Evolutionary conservation across 2,329 filamentous ascomycete species (phyloP).

Genomic region (Hypoxylon sp.): DNA sequence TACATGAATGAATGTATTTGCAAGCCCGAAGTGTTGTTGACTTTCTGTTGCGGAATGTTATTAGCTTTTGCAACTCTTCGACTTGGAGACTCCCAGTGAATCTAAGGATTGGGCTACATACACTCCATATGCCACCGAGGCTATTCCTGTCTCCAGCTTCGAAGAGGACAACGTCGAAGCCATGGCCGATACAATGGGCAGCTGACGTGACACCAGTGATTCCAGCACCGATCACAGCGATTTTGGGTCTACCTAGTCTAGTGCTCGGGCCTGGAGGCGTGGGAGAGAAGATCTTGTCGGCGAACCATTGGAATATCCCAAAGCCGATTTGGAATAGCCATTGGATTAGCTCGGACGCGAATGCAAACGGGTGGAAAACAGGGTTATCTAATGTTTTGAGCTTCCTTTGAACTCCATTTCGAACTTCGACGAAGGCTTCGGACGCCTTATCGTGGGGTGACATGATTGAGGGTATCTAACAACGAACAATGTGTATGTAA

Average conservation of each 20-base stretch:
- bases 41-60: constrained; percentile 57
- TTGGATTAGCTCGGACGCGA: constrained; percentile 72
- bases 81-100: too few species aligned
- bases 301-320: constrained; percentile 64
- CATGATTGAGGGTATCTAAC: constrained; percentile 5
- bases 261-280: constrained; percentile 68
- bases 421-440: constrained; percentile 2
- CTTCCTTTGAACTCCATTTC: constrained; percentile 7
- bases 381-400: constrained; percentile 48
- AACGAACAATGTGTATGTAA: background rate
- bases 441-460: constrained; percentile 10
- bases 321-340: constrained; percentile 47
- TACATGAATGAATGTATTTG: constrained; percentile 91
- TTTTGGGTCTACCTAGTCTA: constrained; percentile 67
- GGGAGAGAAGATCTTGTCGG: constrained; percentile 73
- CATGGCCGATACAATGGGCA: constrained; percentile 84
- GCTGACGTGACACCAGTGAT: constrained; percentile 81
- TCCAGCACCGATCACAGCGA: constrained; percentile 75
- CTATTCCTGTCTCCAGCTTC: constrained; percentile 72
- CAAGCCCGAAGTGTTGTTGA: constrained; percentile 83
- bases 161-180: constrained; percentile 83
- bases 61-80: constrained; percentile 2
- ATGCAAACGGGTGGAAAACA: constrained; percentile 63
- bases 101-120: constrained; percentile 49
- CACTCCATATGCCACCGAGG: constrained; percentile 83